Conservation (phyloP, 2,329 filamentous ascomycete species). For the Nigrospora sphaerica region DNA sequence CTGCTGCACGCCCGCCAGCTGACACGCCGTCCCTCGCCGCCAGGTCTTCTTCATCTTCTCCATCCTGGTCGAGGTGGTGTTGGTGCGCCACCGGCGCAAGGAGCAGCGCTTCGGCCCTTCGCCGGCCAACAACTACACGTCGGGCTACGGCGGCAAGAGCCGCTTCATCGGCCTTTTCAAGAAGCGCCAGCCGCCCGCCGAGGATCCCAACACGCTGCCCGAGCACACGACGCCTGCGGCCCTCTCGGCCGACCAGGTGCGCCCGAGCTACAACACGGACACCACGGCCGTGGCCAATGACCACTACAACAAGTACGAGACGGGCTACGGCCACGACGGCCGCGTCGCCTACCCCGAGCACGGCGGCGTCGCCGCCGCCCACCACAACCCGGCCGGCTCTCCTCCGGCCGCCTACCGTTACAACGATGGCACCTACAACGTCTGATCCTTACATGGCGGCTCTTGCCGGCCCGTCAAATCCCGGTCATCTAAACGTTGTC, state of each 20-base stretch:
- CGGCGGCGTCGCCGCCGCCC: conserved; percentile 1
- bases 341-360: conserved; percentile 21
- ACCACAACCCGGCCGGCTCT: neutral
- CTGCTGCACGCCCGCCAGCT: neutral
- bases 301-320: conserved; percentile 19
- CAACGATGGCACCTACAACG: no score
- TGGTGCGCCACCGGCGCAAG: conserved; percentile 62
- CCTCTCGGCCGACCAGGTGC: conserved; percentile 24
- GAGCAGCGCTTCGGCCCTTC: conserved; percentile 31
- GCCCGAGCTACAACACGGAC: conserved; percentile 28
- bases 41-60: conserved; percentile 66
- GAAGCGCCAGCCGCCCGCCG: conserved; percentile 6
- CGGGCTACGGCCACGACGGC: conserved; percentile 14
- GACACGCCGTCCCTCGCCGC: no score
- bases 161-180: conserved; percentile 25
- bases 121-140: conserved; percentile 32
- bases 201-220: conserved; percentile 25
- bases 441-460: no score
- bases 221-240: conserved; percentile 10
- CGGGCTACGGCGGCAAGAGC: conserved; percentile 21
- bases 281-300: conserved; percentile 21
- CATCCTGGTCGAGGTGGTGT: conserved; percentile 58
- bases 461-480: no score
- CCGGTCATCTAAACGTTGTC: no score
- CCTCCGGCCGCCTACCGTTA: no score